phyloP scores from a whole-genome alignment of 306 rosid species.

The Dryas drummondii region DNA sequence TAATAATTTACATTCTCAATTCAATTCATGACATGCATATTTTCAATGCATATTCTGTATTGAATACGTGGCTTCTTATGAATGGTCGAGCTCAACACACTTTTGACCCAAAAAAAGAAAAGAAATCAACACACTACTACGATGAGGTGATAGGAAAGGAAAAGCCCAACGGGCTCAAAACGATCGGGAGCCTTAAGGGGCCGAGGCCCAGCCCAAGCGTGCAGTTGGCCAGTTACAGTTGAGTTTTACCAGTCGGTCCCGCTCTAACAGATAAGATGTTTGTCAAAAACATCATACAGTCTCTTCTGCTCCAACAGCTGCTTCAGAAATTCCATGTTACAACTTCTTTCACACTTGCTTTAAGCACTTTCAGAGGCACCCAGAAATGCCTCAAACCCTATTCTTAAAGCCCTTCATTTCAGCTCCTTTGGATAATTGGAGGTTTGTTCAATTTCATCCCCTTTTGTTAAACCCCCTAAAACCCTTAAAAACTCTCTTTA shows the following conservation, averaged over 20 bases:
- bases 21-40: too few relatives aligned
- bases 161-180: not conserved
- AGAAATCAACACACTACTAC: too few relatives aligned
- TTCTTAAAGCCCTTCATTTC: constrained; percentile 50
- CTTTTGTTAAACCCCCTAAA: constrained; percentile 25
- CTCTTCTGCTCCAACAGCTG: not conserved
- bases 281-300: not conserved
- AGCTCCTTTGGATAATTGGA: constrained; percentile 43
- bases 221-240: not conserved
- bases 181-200: too few relatives aligned
- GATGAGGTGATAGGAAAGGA: not conserved
- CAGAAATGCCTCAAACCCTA: constrained; percentile 47
- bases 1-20: too few relatives aligned
- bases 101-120: too few relatives aligned
- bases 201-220: not conserved
- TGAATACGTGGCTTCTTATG: too few relatives aligned
- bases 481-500: constrained; percentile 9
- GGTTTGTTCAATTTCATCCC: constrained; percentile 31
- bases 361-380: not conserved
- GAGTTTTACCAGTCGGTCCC: constrained; percentile 12
- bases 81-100: too few relatives aligned
- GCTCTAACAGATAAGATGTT: constrained; percentile 14
- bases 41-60: too few relatives aligned
- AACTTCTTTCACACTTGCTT: not conserved
- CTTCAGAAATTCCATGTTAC: not conserved